These are phyloP conservation scores for Pichia insulana DNA, from an alignment of 805 yeast genomes.

Conservation along the genomic window DNA sequence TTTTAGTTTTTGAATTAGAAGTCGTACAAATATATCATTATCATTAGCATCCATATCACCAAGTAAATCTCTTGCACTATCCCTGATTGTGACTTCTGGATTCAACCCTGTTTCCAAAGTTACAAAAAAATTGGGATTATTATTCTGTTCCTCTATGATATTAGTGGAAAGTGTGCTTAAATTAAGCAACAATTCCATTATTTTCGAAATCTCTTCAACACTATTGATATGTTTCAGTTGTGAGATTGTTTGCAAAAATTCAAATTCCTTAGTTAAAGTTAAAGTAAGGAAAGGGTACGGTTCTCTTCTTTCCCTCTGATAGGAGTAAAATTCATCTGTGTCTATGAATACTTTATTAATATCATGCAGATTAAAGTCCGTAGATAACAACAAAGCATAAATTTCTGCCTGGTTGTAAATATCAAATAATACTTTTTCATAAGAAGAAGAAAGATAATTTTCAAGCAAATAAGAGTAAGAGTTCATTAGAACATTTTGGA, in stretches of 20 bases:
- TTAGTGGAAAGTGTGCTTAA: conserved; percentile 36
- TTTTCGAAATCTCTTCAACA: conserved; percentile 11
- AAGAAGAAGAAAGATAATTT: conserved; percentile 5
- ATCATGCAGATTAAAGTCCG: neutral
- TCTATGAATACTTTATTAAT: conserved; percentile 15
- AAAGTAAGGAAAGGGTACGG: conserved; percentile 14
- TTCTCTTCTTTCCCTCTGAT: conserved; percentile 20
- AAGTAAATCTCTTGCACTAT: conserved; percentile 49
- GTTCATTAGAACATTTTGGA: conserved; percentile 21
- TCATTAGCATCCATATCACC: conserved; percentile 39
- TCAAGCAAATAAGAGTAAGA: conserved; percentile 18
- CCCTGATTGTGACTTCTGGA: conserved; percentile 47
- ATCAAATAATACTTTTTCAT: conserved; percentile 15
- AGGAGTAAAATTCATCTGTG: conserved; percentile 12
- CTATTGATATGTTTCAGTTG: conserved; percentile 15
- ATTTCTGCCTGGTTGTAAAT: conserved; percentile 13
- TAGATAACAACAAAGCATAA: conserved; percentile 14
- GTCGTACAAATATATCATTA: conserved; percentile 22
- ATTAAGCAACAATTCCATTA: conserved; percentile 27
- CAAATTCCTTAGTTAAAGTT: conserved; percentile 25
- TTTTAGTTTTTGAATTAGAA: conserved; percentile 14
- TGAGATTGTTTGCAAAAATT: conserved; percentile 22
- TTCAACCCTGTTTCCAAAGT: conserved; percentile 68
- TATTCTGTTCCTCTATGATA: conserved; percentile 39
- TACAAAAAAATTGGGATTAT: conserved; percentile 62